Conservation (phyloP, 192 early-diverging fungal species). For the Mortierella claussenii region DNA sequence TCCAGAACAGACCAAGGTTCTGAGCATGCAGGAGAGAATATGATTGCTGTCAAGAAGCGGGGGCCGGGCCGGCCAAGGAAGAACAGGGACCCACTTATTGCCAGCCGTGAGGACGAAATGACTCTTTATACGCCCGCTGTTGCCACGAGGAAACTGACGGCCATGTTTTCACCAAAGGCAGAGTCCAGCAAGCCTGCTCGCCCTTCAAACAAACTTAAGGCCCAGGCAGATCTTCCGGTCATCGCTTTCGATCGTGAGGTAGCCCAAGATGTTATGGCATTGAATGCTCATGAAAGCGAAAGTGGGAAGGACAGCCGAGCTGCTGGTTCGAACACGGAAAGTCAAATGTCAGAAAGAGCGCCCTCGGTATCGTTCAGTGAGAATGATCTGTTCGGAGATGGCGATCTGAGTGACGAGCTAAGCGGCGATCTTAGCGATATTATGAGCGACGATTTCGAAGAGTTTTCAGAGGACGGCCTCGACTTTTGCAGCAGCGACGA, state of each 20-base stretch:
- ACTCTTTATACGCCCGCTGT: conserved; percentile 41
- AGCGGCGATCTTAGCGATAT: conserved; percentile 51
- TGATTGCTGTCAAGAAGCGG: conserved; percentile 19
- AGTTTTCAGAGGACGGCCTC: conserved; percentile 35
- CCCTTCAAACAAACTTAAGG: not conserved
- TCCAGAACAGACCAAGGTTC: not conserved
- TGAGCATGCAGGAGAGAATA: not conserved
- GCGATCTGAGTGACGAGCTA: conserved; percentile 44
- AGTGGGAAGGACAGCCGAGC: not conserved
- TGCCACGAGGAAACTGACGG: conserved; percentile 1
- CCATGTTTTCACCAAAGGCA: not conserved
- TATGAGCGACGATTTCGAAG: conserved; percentile 42
- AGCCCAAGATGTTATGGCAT: conserved; percentile 25
- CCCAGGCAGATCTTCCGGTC: conserved; percentile 13
- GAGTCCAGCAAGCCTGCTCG: not conserved
- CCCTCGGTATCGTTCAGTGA: conserved; percentile 2
- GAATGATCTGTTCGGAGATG: conserved; percentile 37
- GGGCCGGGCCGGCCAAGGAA: conserved; percentile 41
- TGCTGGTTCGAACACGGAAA: not conserved
- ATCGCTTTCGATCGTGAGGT: conserved; percentile 38
- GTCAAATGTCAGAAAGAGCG: not conserved
- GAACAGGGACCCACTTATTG: conserved; percentile 32
- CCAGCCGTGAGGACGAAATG: conserved; percentile 42
- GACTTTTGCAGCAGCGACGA: conserved; percentile 35
- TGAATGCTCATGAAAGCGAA: conserved; percentile 7